These are phyloP conservation scores for Cryptococcus sp. DNA, from an alignment of 1,284 basidiomycete genomes.

Conservation along the genomic window DNA sequence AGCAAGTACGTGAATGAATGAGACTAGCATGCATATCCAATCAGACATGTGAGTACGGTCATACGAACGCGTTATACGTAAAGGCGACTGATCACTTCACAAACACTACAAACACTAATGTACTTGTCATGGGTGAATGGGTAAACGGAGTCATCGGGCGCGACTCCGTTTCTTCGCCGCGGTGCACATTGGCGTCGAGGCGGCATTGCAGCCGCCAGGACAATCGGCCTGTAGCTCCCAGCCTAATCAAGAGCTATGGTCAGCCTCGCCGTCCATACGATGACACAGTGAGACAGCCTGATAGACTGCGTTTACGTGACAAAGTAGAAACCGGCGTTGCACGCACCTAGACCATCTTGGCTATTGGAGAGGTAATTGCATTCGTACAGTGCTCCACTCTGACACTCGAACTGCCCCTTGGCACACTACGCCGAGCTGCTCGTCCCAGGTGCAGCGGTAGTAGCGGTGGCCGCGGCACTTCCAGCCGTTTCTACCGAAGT, in stretches of 20 bases:
- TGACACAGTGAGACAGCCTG: background rate
- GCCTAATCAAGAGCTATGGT: background rate
- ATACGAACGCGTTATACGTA: too few relatives aligned
- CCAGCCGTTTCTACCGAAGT: background rate
- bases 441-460: background rate
- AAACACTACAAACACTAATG: too few relatives aligned
- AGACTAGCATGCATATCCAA: too few relatives aligned
- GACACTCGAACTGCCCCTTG: slow-evolving; percentile 8
- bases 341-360: slow-evolving; percentile 6
- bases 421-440: background rate
- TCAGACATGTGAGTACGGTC: too few relatives aligned
- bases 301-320: background rate
- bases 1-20: too few relatives aligned
- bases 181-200: slow-evolving; percentile 1
- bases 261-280: background rate
- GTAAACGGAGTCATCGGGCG: too few relatives aligned
- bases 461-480: background rate
- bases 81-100: too few relatives aligned
- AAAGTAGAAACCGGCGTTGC: background rate
- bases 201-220: slow-evolving; percentile 6
- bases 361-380: slow-evolving; percentile 12
- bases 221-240: slow-evolving; percentile 1
- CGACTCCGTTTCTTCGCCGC: slow-evolving; percentile 1
- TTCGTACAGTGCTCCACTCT: background rate
- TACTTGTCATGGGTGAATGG: too few relatives aligned